Base-by-base conservation (phyloP, 768 basidiomycete species). In the Psilocybe cyanescens region DNA sequence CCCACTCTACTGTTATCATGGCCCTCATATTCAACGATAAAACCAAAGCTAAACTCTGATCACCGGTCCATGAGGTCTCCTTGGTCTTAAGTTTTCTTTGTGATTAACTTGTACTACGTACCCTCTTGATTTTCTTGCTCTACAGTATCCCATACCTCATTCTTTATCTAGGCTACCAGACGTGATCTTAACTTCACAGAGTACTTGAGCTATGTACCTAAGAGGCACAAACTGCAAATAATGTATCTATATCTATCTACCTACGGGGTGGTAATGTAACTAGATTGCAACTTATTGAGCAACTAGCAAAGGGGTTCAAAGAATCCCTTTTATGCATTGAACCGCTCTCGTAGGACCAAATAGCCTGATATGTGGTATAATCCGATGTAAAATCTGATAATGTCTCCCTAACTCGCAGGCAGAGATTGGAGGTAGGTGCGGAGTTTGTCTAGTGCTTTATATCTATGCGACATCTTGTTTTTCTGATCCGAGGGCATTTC, bases 401-500 rank as follows among this genome's bases (percentile, higher is more conserved):
- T 39, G 14, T 17, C 11, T 24, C 14, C 35, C 52, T 58, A 62
- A 53, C 47, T 28, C 39, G 39, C 51, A n/a, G 17, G 57, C 41
- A 57, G 14, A 16, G 41, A 44, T 48, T 80, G 76, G 16, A 89
- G 74, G 70, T 80, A 84, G 17, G 73, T 75, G 52, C 84, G 76
- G 16, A 94, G 79, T 71, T 88, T 87, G 55, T 83, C 86, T n/a
- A 94, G 75, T 2, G 91, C 91, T 60, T 83, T 84, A 69, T 86
- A 88, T 45, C 91, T 76, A 74, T 94, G 91, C 7, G 88, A 90
- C 56, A 92, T 79, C 59, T 78, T 79, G 71, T 92, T 90, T 76
- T 94, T 94, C 71, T 83, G 81, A 14, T 80, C 82, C 0, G 77
- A 65, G 33, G 83, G 82, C 89, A 94, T 90, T 74, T 94, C 91